Conservation (phyloP, 2,329 filamentous ascomycete genomes). For the Venturia nashicola region DNA sequence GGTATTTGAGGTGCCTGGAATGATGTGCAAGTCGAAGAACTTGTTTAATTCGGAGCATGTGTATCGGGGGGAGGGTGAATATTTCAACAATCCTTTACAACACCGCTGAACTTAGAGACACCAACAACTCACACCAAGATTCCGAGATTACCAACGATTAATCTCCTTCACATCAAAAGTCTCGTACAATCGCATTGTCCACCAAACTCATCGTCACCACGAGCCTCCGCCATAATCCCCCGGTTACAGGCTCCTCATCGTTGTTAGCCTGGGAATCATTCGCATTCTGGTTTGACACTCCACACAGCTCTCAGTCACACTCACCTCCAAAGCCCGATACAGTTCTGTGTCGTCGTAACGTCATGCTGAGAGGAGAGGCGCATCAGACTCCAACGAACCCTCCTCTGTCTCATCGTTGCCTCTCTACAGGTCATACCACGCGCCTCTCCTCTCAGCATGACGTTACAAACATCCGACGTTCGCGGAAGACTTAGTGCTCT, state of each 20-base stretch:
- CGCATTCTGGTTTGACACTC: neutral
- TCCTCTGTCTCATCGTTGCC: neutral
- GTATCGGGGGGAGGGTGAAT: neutral
- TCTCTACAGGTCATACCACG: neutral
- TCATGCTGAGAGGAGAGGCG: neutral
- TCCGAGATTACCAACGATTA: neutral
- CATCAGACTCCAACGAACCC: neutral
- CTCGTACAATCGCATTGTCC: neutral
- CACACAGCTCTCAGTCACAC: neutral
- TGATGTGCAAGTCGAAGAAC: neutral
- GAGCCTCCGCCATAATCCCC: neutral
- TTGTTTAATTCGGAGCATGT: neutral
- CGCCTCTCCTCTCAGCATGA: neutral
- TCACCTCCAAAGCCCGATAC: neutral
- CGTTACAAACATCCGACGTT: neutral
- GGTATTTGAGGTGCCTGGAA: neutral
- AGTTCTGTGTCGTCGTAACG: neutral
- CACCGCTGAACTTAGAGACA: neutral
- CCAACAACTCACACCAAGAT: neutral
- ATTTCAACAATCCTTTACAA: neutral
- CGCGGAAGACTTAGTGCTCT: neutral
- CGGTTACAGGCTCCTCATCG: neutral
- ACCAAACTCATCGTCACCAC: neutral
- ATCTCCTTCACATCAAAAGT: neutral
- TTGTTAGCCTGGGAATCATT: neutral